Base-by-base conservation (phyloP, 352 stramenopile species). In the Phytopythium aichiense region DNA sequence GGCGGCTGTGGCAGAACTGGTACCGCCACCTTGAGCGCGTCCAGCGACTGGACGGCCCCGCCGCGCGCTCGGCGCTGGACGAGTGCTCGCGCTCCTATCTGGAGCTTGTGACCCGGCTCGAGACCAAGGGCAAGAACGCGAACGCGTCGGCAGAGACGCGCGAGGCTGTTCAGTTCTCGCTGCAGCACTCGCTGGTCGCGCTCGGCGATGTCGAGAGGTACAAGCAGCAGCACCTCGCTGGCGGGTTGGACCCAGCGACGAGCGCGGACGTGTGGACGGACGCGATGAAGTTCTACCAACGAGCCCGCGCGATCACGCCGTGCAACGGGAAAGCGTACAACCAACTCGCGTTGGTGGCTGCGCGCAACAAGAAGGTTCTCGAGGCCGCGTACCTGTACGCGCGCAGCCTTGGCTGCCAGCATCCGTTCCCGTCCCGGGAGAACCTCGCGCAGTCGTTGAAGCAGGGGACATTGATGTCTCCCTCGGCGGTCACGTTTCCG, bases 1-100 rank as follows among this genome's bases (percentile, higher is more conserved):
- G 86, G 40, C 72, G 71, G 4, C 65, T 92, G 11, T 92, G 83
- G 83, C 73, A 56, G 54, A 87, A 66, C 57, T 92, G 81, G 80
- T 87, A 91, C 59, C 71, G 74, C 2, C 68, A 88, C 35, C 76
- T 92, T 8, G 68, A 73, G 4, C 55, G 42, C 0, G 62, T 85
- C 45, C 45, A 51, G 45, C 45, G 45, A 8, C 45, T 51, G 8
- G 69, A 81, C 0, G 40, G 35, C 23, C 30, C 13, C 2, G 22
- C 25, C n/a, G 18, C 58, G 9, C 12, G 23, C 33, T 16, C 28
- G 22, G 2, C 60, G 22, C 22, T 77, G 22, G 31, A 31, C n/a
- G 43, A 58, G 25, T 71, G 67, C 46, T 58, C 51, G 5, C 15
- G 30, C 35, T 83, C 73, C 59, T 83, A 83, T 49, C 40, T 28